Conservation (phyloP, 805 yeast genomes). For the Ogataea polymorpha region DNA sequence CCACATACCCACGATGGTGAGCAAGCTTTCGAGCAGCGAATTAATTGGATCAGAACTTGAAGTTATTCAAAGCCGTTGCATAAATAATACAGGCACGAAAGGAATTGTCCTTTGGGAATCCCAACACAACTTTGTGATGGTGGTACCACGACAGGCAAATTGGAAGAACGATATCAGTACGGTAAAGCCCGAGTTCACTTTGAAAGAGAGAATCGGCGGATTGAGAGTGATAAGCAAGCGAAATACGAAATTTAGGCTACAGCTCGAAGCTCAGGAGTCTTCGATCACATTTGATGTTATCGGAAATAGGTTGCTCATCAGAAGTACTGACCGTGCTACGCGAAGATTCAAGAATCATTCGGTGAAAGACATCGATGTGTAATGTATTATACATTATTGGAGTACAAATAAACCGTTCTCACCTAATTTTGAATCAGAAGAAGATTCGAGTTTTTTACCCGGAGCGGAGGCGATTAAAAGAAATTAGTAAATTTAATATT, state of each 20-base stretch:
- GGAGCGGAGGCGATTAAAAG: neutral
- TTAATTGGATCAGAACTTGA: constrained; percentile 70
- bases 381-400: neutral
- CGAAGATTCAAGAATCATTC: constrained; percentile 81
- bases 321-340: constrained; percentile 78
- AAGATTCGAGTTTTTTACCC: neutral
- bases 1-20: constrained; percentile 35
- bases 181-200: constrained; percentile 16
- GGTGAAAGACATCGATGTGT: constrained; percentile 38
- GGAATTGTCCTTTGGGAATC: constrained; percentile 89
- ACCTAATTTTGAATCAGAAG: too few relatives aligned
- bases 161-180: constrained; percentile 32
- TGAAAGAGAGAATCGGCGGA: constrained; percentile 51
- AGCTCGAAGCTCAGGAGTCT: constrained; percentile 38
- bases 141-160: constrained; percentile 42
- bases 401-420: too few relatives aligned
- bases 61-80: constrained; percentile 57
- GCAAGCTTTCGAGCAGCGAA: constrained; percentile 72
- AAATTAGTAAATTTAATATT: neutral
- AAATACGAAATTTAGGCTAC: constrained; percentile 60
- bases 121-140: constrained; percentile 64
- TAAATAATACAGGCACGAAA: constrained; percentile 51
- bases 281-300: constrained; percentile 59
- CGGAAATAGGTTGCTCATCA: constrained; percentile 74
- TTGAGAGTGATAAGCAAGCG: constrained; percentile 63